These are phyloP conservation scores for Acorus calamus DNA, from an alignment of 106 monocot genomes.

Conservation along the genomic window DNA sequence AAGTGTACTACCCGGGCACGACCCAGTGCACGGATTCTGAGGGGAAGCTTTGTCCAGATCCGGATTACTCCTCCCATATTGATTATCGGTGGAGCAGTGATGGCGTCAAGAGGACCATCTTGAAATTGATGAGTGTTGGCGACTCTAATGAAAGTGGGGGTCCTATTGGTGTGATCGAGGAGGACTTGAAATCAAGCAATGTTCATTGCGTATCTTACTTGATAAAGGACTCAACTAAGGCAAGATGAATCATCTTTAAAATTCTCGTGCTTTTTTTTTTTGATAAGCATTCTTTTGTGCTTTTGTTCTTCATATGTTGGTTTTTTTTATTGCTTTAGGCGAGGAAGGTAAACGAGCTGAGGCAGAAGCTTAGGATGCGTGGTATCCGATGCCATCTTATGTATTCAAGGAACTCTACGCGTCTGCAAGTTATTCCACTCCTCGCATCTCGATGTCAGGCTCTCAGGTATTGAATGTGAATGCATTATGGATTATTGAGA, in stretches of 20 bases:
- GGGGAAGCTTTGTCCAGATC: slow-evolving; percentile 56
- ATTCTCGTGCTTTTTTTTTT: not conserved
- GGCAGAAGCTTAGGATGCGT: slow-evolving; percentile 70
- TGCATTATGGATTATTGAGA: too few relatives aligned
- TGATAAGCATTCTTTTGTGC: not conserved
- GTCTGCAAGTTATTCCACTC: slow-evolving; percentile 83
- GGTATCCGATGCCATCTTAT: slow-evolving; percentile 83
- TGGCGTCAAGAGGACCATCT: slow-evolving; percentile 55
- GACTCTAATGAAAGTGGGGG: slow-evolving; percentile 7
- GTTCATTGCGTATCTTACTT: slow-evolving; percentile 71
- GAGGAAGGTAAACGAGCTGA: slow-evolving; percentile 55
- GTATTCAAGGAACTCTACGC: slow-evolving; percentile 82
- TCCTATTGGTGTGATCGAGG: slow-evolving; percentile 13
- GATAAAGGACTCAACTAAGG: slow-evolving; percentile 58
- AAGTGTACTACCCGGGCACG: slow-evolving; percentile 94
- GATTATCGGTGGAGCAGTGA: slow-evolving; percentile 81
- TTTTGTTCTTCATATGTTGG: not conserved
- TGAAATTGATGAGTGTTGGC: slow-evolving; percentile 44
- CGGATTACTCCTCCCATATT: slow-evolving; percentile 70
- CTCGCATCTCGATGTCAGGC: slow-evolving; percentile 88
- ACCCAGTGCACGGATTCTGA: slow-evolving; percentile 40
- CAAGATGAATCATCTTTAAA: not conserved
- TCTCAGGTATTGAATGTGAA: slow-evolving; percentile 42
- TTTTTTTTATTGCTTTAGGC: slow-evolving; percentile 22
- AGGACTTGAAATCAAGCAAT: slow-evolving; percentile 54